Percentiles rank a stretch among this genome's conserved stretches.
These are phyloP conservation scores for Aspergillus jensenii DNA, from an alignment of 2,329 filamentous ascomycete species.

Conservation along the genomic window DNA sequence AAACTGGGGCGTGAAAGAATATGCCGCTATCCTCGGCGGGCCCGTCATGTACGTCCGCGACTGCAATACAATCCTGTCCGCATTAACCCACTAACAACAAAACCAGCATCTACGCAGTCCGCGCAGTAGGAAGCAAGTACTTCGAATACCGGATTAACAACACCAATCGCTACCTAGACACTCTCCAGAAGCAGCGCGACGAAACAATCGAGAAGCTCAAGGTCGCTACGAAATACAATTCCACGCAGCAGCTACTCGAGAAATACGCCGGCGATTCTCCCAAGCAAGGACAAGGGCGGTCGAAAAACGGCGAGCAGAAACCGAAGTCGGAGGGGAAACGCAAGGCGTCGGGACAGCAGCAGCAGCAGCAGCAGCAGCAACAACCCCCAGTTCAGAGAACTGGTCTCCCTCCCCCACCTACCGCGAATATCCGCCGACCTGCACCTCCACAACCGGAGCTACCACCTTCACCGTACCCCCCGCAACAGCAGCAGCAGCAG, in stretches of 20 bases:
- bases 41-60: slow-evolving; percentile 66
- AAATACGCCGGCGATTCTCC: slow-evolving; percentile 79
- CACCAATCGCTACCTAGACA: slow-evolving; percentile 68
- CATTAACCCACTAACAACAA: background rate
- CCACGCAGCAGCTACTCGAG: slow-evolving; percentile 85
- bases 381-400: slow-evolving; percentile 45
- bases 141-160: slow-evolving; percentile 80
- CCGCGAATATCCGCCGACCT: slow-evolving; percentile 59
- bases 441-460: slow-evolving; percentile 13
- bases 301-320: slow-evolving; percentile 26
- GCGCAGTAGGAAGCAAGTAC: slow-evolving; percentile 65
- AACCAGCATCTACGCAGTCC: slow-evolving; percentile 73
- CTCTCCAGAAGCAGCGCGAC: slow-evolving; percentile 74
- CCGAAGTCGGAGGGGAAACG: slow-evolving; percentile 22
- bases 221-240: slow-evolving; percentile 91
- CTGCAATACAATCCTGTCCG: background rate
- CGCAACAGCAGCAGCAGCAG: slow-evolving; percentile 1
- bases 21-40: slow-evolving; percentile 72
- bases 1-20: slow-evolving; percentile 75
- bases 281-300: slow-evolving; percentile 20
- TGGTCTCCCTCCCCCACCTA: slow-evolving; percentile 60
- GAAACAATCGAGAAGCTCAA: slow-evolving; percentile 93
- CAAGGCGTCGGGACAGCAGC: slow-evolving; percentile 12
- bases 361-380: slow-evolving; percentile 21
- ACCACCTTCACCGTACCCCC: slow-evolving; percentile 1